Conservation (phyloP, 805 yeast genomes). For the Cyberlindnera meyerae region DNA sequence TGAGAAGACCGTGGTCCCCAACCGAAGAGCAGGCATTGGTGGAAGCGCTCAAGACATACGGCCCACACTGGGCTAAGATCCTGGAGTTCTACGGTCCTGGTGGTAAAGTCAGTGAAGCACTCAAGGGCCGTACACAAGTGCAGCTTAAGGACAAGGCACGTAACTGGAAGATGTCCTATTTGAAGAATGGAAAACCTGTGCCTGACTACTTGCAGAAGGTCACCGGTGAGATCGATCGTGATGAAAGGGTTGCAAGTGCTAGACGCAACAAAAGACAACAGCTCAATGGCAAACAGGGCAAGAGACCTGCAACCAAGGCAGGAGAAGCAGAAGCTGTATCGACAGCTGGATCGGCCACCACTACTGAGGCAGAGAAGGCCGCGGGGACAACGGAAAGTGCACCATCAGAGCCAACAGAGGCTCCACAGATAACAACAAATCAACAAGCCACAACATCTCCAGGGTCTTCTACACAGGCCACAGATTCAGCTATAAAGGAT, state of each 20-base stretch:
- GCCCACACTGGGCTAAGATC: constrained; percentile 93
- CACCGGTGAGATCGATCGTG: constrained; percentile 76
- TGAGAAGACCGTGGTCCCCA: constrained; percentile 76
- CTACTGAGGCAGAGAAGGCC: no score
- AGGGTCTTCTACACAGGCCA: no score
- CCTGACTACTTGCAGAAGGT: constrained; percentile 80
- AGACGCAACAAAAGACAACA: constrained; percentile 21
- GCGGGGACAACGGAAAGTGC: no score
- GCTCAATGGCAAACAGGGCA: constrained; percentile 7
- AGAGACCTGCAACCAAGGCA: constrained; percentile 3
- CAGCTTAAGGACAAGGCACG: constrained; percentile 96
- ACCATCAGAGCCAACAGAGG: no score
- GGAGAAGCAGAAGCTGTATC: background rate
- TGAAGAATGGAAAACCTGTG: constrained; percentile 68
- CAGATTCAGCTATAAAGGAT: no score
- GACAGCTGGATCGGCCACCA: no score
- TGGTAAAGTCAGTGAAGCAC: constrained; percentile 74
- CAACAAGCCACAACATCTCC: no score
- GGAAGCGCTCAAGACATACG: constrained; percentile 72
- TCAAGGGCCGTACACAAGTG: constrained; percentile 84
- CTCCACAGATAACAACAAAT: no score
- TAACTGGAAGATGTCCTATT: constrained; percentile 85
- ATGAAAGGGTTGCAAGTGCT: constrained; percentile 36
- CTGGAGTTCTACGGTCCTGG: constrained; percentile 92
- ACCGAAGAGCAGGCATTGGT: constrained; percentile 84